A percentile compares a stretch with the other conserved stretches of the same genome.
These are phyloP conservation scores for Ascochyta viciae-villosae DNA, from an alignment of 2,329 filamentous ascomycete species.

Conservation along the genomic window DNA sequence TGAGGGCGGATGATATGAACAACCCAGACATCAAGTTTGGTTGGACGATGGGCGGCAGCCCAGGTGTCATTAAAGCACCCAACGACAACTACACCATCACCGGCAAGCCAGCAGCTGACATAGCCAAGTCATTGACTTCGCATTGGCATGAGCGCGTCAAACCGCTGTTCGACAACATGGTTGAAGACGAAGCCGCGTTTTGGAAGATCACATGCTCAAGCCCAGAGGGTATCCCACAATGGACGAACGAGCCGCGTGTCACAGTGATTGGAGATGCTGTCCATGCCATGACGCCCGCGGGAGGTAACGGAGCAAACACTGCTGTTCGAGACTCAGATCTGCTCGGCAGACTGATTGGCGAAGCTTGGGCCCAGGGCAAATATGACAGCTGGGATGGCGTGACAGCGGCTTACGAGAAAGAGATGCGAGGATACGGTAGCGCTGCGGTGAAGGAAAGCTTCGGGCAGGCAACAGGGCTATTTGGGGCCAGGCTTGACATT, in stretches of 20 bases:
- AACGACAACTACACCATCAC: conserved; percentile 67
- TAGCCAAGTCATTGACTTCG: conserved; percentile 62
- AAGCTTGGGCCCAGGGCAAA: conserved; percentile 31
- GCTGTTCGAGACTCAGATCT: conserved; percentile 53
- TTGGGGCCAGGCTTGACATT: conserved; percentile 29
- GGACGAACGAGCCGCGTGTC: conserved; percentile 63
- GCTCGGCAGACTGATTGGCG: conserved; percentile 48
- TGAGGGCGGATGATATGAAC: conserved; percentile 66
- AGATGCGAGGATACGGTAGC: conserved; percentile 47
- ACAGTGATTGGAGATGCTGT: conserved; percentile 56
- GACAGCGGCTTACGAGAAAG: conserved; percentile 49
- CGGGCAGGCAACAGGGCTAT: conserved; percentile 30
- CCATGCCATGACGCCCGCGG: conserved; percentile 57
- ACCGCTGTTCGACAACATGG: conserved; percentile 66
- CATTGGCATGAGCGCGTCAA: conserved; percentile 65
- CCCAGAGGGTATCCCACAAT: conserved; percentile 65
- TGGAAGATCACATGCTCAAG: conserved; percentile 72
- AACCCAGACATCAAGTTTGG: conserved; percentile 65
- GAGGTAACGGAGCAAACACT: conserved; percentile 56
- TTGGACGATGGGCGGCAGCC: conserved; percentile 68
- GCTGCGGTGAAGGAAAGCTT: conserved; percentile 62
- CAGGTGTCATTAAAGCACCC: conserved; percentile 64
- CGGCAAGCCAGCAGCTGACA: conserved; percentile 62
- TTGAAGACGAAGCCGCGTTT: conserved; percentile 64
- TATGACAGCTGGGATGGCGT: conserved; percentile 39